Evolutionary conservation across 129 eudicot genomes (phyloP), one percentile per base, ranked within the genome.

Genomic region (Escallonia herrerae): DNA sequence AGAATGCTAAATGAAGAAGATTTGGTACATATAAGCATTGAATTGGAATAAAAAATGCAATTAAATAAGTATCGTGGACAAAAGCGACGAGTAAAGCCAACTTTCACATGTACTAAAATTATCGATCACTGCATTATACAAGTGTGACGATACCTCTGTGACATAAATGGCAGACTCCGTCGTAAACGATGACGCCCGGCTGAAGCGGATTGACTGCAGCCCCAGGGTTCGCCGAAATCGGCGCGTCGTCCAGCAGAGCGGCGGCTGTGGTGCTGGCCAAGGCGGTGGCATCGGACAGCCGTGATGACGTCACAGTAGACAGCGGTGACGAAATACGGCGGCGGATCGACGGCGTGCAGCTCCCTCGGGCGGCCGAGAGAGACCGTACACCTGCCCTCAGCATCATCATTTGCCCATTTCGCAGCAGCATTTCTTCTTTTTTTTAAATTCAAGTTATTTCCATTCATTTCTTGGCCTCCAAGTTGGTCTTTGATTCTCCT

Each of bases 131-230:
- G 33, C 33, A 15, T 8, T 15, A 15, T 15, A 8, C 38, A 10
- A 15, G 13, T 15, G 49, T 49, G 22, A 65, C 6, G 1, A 33
- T 72, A 93, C 99, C 97, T 44, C 64, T 63, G 68, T 94, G 99
- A 69, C 99, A 89, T 65, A 94, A 95, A 77, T 78, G 99, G 71
- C 99, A 94, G 42, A 94, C 96, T 60, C 95, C 96, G 54, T 94
- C 99, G 64, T 77, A 94, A 3, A 94, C 60, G 58, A 94, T 87
- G 63, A 94, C 97, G 12, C 99, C 79, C 3, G 87, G 93, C 82
- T 79, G 95, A 13, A 94, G 89, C 50, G 77, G 74, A 58, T 66
- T 56, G 6, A 89, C 91, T 6, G 62, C 52, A 12, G 64, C 57
- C 52, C 15, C 33, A 37, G 72, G 55, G 69, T 72, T 69, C 33